Base-by-base conservation (phyloP, 169 alveolate genomes). In the Plasmodium vivax region DNA sequence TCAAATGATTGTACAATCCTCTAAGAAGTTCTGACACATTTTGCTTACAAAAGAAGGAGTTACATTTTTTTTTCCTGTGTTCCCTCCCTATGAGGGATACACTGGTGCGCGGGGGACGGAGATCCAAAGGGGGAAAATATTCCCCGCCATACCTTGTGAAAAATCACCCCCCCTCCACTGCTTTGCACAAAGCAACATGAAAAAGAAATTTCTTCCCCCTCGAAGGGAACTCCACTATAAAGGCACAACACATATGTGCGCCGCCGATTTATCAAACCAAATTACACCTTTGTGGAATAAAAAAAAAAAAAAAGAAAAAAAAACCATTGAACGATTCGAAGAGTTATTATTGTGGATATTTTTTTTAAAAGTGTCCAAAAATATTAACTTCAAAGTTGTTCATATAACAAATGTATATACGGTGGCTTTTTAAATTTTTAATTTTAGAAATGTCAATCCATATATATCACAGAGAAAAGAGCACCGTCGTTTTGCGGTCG, bases 381-480 rank as follows among this genome's bases (percentile, higher is more conserved):
- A 91, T 91, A 91, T 68, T 91, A 82, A 62, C 92, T 43, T 91
- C 95, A 91, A 91, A 74, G 23, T 47, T 81, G 95, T 91, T 91
- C 95, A 91, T 91, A 91, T 27, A 91, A 81, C 95, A 91, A 91
- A 81, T 81, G 85, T 91, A 91, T 91, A 91, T 91, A 73, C 95
- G 95, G 95, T 91, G 95, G 95, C 95, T 81, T 91, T 91, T 81
- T 68, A 91, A 91, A 91, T 91, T 91, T 14, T 47, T 30, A 2
- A 88, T 91, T 91, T 91, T 91, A 71, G 34, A 91, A 91, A 71
- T 91, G 95, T 91, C 95, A 91, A 91, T 91, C 95, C 95, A 91
- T 73, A 91, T 91, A 91, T 91, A 91, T 91, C 91, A 91, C 95
- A 91, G 85, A 19, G 74, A 27, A 23, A 10, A 51, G 2, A 62